A percentile compares a stretch with the other conserved stretches of the same genome.
Evolutionary conservation across 2,329 filamentous ascomycete genomes (phyloP).

Genomic region (Whalleya microplaca): DNA sequence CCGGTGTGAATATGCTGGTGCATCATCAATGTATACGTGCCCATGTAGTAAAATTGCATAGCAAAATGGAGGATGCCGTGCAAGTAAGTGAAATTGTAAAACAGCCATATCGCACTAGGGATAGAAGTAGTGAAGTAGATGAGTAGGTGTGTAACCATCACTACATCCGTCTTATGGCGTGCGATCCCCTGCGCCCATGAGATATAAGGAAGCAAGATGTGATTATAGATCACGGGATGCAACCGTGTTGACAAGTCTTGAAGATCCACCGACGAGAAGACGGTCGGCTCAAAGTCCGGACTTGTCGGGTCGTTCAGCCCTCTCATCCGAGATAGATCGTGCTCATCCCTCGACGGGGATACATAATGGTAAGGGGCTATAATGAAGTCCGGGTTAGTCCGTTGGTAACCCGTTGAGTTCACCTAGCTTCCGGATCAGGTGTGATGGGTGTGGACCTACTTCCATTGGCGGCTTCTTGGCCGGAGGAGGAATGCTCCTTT

Average conservation of each 20-base stretch:
- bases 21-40: conserved; percentile 79
- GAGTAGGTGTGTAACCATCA: conserved; percentile 77
- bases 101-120: conserved; percentile 67
- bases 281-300: conserved; percentile 49
- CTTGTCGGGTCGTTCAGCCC: conserved; percentile 47
- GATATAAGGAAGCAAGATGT: conserved; percentile 31
- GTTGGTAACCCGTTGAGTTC: no score
- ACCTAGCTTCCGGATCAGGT: no score
- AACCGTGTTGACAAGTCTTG: conserved; percentile 39
- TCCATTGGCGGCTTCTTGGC: conserved; percentile 21
- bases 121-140: conserved; percentile 72
- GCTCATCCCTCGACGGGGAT: conserved; percentile 31
- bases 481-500: conserved; percentile 9
- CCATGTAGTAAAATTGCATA: conserved; percentile 71
- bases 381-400: conserved; percentile 11
- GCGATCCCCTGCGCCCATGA: conserved; percentile 32
- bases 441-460: conserved; percentile 26
- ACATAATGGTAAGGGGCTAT: conserved; percentile 12
- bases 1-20: conserved; percentile 83
- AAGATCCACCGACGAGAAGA: conserved; percentile 49
- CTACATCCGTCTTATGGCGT: conserved; percentile 58
- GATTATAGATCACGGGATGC: conserved; percentile 30
- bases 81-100: conserved; percentile 66
- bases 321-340: conserved; percentile 42
- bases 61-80: conserved; percentile 69